A percentile compares a stretch with the other conserved stretches of the same genome.
Evolutionary conservation across 257 asterid genomes (phyloP).

Genomic region (Salvia splendens): DNA sequence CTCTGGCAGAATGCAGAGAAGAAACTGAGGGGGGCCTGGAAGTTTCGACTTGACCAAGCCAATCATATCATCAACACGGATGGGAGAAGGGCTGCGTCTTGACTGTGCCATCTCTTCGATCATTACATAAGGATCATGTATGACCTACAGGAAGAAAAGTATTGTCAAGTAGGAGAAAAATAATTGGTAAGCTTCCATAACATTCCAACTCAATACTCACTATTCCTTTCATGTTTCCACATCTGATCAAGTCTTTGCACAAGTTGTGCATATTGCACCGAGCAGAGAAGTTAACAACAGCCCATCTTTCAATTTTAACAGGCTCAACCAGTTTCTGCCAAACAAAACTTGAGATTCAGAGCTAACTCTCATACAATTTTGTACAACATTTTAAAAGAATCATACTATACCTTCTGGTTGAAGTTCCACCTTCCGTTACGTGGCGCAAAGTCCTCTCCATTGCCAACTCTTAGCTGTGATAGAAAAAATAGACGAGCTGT

Average conservation of each 20-base stretch:
- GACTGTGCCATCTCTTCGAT: conserved; percentile 48
- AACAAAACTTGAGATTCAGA: conserved; percentile 24
- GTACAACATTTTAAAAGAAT: conserved; percentile 5
- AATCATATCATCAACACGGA: conserved; percentile 66
- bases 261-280: conserved; percentile 41
- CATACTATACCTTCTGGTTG: conserved; percentile 55
- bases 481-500: conserved; percentile 6
- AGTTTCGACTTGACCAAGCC: conserved; percentile 36
- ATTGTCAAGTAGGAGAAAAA: not conserved
- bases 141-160: conserved; percentile 32
- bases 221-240: conserved; percentile 66
- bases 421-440: conserved; percentile 74
- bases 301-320: conserved; percentile 48
- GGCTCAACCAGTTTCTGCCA: conserved; percentile 57
- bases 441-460: conserved; percentile 46
- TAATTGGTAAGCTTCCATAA: not conserved
- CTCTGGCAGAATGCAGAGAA: conserved; percentile 70
- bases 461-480: conserved; percentile 60
- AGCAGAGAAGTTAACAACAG: conserved; percentile 64
- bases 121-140: conserved; percentile 29
- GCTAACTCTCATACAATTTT: not conserved
- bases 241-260: conserved; percentile 37
- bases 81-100: conserved; percentile 46
- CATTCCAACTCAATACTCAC: conserved; percentile 38
- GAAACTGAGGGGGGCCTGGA: conserved; percentile 52